Conservation (phyloP, 1,139 yeast species). For the Dujonia santamariae region DNA sequence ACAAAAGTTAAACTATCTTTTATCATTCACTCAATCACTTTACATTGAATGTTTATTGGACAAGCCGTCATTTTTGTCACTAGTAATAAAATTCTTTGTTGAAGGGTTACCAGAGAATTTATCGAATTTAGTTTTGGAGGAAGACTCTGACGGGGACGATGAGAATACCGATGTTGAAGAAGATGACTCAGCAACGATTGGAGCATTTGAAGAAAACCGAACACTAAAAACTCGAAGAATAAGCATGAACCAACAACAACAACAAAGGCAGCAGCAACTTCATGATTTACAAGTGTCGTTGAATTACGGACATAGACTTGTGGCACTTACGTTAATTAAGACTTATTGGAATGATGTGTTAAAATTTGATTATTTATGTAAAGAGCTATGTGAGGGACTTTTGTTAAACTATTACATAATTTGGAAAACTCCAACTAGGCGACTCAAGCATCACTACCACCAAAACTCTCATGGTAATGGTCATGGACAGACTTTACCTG, state of each 20-base stretch:
- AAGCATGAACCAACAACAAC: slow-evolving; percentile 6
- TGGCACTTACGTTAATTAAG: slow-evolving; percentile 54
- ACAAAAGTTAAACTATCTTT: slow-evolving; percentile 53
- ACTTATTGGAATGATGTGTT: slow-evolving; percentile 72
- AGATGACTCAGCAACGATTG: slow-evolving; percentile 7
- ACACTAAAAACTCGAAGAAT: background rate
- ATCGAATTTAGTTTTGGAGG: background rate
- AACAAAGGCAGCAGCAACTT: background rate
- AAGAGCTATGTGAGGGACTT: slow-evolving; percentile 57
- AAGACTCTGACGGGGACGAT: slow-evolving; percentile 11
- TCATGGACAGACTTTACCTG: background rate
- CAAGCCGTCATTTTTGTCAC: slow-evolving; percentile 54
- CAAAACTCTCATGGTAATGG: background rate
- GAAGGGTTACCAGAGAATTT: slow-evolving; percentile 14
- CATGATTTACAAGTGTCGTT: slow-evolving; percentile 10
- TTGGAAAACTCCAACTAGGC: slow-evolving; percentile 17
- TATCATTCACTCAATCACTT: slow-evolving; percentile 59
- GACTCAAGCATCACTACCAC: background rate
- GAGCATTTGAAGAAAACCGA: slow-evolving; percentile 7
- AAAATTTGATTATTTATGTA: slow-evolving; percentile 51
- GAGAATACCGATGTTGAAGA: background rate
- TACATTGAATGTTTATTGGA: slow-evolving; percentile 70
- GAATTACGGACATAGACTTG: slow-evolving; percentile 35
- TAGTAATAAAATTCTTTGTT: slow-evolving; percentile 55
- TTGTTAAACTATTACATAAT: slow-evolving; percentile 42